These are phyloP conservation scores for Lachnellula arida DNA, from an alignment of 2,329 filamentous ascomycete species.

Conservation along the genomic window DNA sequence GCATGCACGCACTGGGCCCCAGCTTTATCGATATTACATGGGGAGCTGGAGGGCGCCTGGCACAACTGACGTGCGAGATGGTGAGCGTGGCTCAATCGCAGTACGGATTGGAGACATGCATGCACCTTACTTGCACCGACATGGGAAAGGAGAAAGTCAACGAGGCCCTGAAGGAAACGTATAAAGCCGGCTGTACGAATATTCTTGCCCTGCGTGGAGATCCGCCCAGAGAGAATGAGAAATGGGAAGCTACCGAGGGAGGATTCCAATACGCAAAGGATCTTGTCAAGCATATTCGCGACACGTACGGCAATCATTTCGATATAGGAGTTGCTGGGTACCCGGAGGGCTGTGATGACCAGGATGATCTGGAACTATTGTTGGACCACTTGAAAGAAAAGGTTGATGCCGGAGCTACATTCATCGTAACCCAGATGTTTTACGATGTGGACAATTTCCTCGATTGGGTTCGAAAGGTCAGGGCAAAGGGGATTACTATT, in stretches of 20 bases:
- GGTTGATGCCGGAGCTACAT: conserved; percentile 86
- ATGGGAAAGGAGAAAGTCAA: conserved; percentile 94
- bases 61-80: conserved; percentile 95
- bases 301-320: conserved; percentile 82
- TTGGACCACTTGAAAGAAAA: conserved; percentile 96
- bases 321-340: conserved; percentile 97
- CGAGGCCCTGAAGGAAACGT: conserved; percentile 78
- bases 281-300: conserved; percentile 70
- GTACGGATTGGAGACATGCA: conserved; percentile 95
- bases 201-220: conserved; percentile 92
- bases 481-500: conserved; percentile 75
- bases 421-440: conserved; percentile 99
- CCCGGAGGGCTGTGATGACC: conserved; percentile 91
- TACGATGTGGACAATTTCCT: conserved; percentile 97
- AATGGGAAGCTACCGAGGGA: conserved; percentile 83
- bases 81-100: conserved; percentile 91
- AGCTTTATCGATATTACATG: conserved; percentile 98
- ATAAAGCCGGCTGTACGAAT: conserved; percentile 94
- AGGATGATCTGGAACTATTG: conserved; percentile 77
- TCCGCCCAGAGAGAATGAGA: conserved; percentile 87
- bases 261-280: conserved; percentile 92
- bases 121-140: conserved; percentile 98
- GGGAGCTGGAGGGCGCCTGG: conserved; percentile 89
- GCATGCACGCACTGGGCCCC: conserved; percentile 91
- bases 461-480: conserved; percentile 81